phyloP scores from a whole-genome alignment of 1,284 basidiomycete genomes.

The Trametes polyzona region DNA sequence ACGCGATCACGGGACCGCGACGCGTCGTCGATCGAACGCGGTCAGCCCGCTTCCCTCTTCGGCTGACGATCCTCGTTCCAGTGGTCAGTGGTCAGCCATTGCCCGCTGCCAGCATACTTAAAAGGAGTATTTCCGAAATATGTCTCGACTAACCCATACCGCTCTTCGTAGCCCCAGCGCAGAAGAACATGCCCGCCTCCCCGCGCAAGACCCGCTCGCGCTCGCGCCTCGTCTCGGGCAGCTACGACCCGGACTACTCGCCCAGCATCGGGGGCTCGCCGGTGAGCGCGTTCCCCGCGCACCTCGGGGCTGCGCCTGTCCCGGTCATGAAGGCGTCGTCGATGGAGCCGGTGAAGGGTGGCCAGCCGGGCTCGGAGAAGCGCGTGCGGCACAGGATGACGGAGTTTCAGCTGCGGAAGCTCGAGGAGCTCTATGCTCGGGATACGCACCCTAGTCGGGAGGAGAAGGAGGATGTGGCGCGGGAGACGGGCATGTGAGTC shows the following conservation, averaged over 20 bases:
- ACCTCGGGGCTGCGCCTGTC: background rate
- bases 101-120: too few relatives aligned
- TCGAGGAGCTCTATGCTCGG: conserved; percentile 43
- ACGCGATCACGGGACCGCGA: conserved; percentile 22
- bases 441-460: conserved; percentile 45
- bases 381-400: conserved; percentile 45
- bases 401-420: conserved; percentile 40
- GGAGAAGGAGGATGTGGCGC: conserved; percentile 42
- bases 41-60: background rate
- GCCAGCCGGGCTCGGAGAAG: conserved; percentile 23
- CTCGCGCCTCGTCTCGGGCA: conserved; percentile 2
- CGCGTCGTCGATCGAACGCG: background rate
- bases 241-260: background rate
- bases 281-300: background rate
- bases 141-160: too few relatives aligned
- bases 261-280: background rate
- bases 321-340: conserved; percentile 13
- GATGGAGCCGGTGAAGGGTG: conserved; percentile 8
- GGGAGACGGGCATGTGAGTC: conserved; percentile 45
- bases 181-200: background rate
- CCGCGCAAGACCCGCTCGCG: conserved; percentile 19
- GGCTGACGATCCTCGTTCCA: too few relatives aligned
- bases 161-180: too few relatives aligned
- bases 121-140: too few relatives aligned
- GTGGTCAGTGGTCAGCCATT: too few relatives aligned